A percentile compares a stretch with the other conserved stretches of the same genome.
Evolutionary conservation across 768 basidiomycete genomes (phyloP).

Genomic region (Leccinum subgranulosum): DNA sequence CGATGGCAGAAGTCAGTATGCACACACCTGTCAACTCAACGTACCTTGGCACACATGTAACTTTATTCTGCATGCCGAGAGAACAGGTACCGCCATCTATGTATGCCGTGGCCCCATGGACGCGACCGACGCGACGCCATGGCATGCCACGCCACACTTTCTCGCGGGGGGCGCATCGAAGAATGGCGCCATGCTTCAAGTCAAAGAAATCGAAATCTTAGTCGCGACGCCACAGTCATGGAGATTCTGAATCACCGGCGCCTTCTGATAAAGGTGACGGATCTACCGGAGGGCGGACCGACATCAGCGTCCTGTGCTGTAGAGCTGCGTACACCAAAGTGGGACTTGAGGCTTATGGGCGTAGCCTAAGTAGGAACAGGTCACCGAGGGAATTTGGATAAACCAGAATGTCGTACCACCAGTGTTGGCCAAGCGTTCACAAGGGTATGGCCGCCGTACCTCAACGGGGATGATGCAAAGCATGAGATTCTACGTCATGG

Average conservation of each 20-base stretch:
- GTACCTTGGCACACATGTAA: not conserved
- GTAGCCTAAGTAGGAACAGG: slow-evolving; percentile 21
- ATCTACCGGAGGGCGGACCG: slow-evolving; percentile 5
- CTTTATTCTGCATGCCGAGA: slow-evolving; percentile 12
- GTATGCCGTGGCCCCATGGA: not conserved
- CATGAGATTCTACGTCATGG: slow-evolving; percentile 17
- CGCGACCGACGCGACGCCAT: not conserved
- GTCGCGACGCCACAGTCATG: slow-evolving; percentile 41
- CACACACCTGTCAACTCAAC: not conserved
- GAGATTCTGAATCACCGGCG: slow-evolving; percentile 40
- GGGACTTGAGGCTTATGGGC: slow-evolving; percentile 37
- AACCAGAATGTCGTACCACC: slow-evolving; percentile 19
- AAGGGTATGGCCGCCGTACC: slow-evolving; percentile 25
- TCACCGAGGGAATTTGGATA: not conserved
- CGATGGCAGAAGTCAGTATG: slow-evolving; percentile 5
- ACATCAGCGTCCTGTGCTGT: slow-evolving; percentile 3
- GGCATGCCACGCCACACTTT: not conserved
- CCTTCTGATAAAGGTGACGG: slow-evolving; percentile 7
- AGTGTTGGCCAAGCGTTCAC: slow-evolving; percentile 49
- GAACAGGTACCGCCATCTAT: not conserved
- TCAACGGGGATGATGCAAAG: slow-evolving; percentile 21
- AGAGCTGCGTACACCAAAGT: slow-evolving; percentile 25
- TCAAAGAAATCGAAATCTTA: slow-evolving; percentile 26
- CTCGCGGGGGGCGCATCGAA: slow-evolving; percentile 23
- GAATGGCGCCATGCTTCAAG: slow-evolving; percentile 21